These are phyloP conservation scores for Nakazawaea ambrosiae DNA, from an alignment of 805 yeast genomes.

Conservation along the genomic window DNA sequence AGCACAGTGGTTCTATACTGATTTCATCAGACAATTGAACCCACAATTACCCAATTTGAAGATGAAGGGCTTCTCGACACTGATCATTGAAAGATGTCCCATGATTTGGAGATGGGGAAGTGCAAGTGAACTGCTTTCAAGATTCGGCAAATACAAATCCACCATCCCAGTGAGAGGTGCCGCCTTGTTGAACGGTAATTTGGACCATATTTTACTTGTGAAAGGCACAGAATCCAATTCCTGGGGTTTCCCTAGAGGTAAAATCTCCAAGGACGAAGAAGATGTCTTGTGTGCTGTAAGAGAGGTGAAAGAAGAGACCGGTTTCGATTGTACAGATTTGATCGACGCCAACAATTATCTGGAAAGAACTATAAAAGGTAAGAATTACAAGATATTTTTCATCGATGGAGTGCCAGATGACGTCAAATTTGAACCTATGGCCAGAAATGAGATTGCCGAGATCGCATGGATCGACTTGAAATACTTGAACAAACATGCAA, in stretches of 20 bases:
- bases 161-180: conserved; percentile 96
- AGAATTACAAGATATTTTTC: conserved; percentile 78
- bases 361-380: conserved; percentile 76
- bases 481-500: conserved; percentile 25
- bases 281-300: conserved; percentile 87
- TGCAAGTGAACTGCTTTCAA: conserved; percentile 68
- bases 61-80: conserved; percentile 68
- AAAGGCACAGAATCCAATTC: conserved; percentile 72
- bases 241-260: conserved; percentile 98
- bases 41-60: conserved; percentile 72
- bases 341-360: conserved; percentile 66
- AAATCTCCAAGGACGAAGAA: conserved; percentile 86
- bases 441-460: conserved; percentile 79
- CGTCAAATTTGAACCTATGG: conserved; percentile 69
- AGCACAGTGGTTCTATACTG: conserved; percentile 96
- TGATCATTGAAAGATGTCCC: conserved; percentile 64
- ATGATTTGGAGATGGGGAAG: conserved; percentile 80
- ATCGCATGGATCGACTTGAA: conserved; percentile 74
- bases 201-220: conserved; percentile 71
- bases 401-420: conserved; percentile 74
- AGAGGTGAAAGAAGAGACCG: conserved; percentile 91
- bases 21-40: conserved; percentile 66
- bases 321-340: conserved; percentile 70
- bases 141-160: conserved; percentile 79
- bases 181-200: conserved; percentile 66